A percentile compares a stretch with the other conserved stretches of the same genome.
These are phyloP conservation scores for Candida endomychidarum DNA, from an alignment of 805 yeast species.

Conservation along the genomic window DNA sequence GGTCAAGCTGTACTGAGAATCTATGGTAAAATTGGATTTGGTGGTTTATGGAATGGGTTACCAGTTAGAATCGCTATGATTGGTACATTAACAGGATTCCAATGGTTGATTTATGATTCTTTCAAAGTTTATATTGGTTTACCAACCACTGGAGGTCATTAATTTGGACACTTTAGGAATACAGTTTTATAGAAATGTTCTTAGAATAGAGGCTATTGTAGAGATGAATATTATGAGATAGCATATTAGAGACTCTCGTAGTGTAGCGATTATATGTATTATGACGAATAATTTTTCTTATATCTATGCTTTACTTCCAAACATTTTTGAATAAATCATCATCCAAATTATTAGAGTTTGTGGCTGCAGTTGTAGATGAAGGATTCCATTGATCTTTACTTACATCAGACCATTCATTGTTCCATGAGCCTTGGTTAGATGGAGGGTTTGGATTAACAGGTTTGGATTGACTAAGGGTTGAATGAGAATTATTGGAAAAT, in stretches of 20 bases:
- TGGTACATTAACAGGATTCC: slow-evolving; percentile 96
- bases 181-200: too few relatives aligned
- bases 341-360: slow-evolving; percentile 34
- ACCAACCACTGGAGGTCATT: slow-evolving; percentile 78
- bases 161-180: not conserved
- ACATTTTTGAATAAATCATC: slow-evolving; percentile 71
- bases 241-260: too few relatives aligned
- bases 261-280: not conserved
- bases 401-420: slow-evolving; percentile 34
- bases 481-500: not conserved
- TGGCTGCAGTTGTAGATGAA: slow-evolving; percentile 2
- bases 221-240: too few relatives aligned
- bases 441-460: not conserved
- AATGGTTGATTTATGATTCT: slow-evolving; percentile 95
- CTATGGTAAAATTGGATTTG: slow-evolving; percentile 80
- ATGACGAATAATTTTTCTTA: not conserved
- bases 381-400: slow-evolving; percentile 1
- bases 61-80: slow-evolving; percentile 94
- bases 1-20: slow-evolving; percentile 71
- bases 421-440: slow-evolving; percentile 4
- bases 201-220: too few relatives aligned
- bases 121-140: slow-evolving; percentile 93
- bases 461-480: not conserved
- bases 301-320: slow-evolving; percentile 44
- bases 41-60: slow-evolving; percentile 93